phyloP scores from a whole-genome alignment of 2,329 filamentous ascomycete genomes.

The Tolypocladium nubicola region DNA sequence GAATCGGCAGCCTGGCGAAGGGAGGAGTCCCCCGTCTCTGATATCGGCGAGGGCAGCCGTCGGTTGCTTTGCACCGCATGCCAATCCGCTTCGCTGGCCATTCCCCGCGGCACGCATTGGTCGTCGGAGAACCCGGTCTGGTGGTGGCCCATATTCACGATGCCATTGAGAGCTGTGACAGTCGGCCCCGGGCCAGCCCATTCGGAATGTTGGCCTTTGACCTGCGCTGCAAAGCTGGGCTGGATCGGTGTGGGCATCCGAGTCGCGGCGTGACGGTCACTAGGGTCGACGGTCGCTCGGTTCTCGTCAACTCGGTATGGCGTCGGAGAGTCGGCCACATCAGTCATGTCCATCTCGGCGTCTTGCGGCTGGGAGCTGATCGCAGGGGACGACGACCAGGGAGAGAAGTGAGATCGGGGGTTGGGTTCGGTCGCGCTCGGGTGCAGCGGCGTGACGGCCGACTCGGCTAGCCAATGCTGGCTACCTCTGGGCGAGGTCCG shows the following conservation, averaged over 20 bases:
- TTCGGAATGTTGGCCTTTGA: constrained; percentile 41
- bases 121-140: constrained; percentile 28
- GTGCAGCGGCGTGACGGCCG: constrained; percentile 28
- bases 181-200: constrained; percentile 20
- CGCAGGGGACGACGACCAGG: constrained; percentile 18
- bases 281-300: background rate
- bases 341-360: constrained; percentile 41
- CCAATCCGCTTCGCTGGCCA: constrained; percentile 37
- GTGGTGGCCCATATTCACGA: constrained; percentile 28
- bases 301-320: constrained; percentile 10
- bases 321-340: constrained; percentile 12
- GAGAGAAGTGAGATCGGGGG: constrained; percentile 18
- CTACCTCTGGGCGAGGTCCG: constrained; percentile 30
- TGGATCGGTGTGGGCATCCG: constrained; percentile 52
- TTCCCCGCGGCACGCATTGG: constrained; percentile 36
- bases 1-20: constrained; percentile 21
- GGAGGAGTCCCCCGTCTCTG: constrained; percentile 41
- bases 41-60: constrained; percentile 49
- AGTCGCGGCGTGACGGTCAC: constrained; percentile 17
- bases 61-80: constrained; percentile 41
- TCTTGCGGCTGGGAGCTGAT: constrained; percentile 14
- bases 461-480: constrained; percentile 17
- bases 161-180: constrained; percentile 22
- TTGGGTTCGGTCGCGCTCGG: constrained; percentile 27
- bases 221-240: constrained; percentile 43